Evolutionary conservation across 2,329 filamentous ascomycete species (phyloP).

Genomic region (Coniochaeta sp.): DNA sequence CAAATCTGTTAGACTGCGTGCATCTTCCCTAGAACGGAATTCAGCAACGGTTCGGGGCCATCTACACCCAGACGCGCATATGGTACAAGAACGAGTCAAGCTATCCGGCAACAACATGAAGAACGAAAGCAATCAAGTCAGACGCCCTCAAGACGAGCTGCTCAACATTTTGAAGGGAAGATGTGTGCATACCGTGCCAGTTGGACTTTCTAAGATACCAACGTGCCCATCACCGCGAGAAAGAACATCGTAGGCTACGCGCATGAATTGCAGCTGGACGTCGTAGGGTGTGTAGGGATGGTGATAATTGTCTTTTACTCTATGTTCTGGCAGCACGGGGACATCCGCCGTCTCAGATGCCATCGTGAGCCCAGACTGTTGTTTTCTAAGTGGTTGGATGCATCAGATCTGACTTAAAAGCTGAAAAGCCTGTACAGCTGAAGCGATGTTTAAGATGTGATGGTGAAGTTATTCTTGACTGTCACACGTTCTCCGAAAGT

Average conservation of each 20-base stretch:
- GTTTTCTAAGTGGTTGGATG: not conserved
- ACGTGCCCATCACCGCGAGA: conserved; percentile 64
- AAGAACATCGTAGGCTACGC: conserved; percentile 68
- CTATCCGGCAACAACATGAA: not conserved
- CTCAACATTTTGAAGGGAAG: not conserved
- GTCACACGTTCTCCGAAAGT: too few relatives aligned
- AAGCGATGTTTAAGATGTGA: not conserved
- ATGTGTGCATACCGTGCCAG: conserved; percentile 53
- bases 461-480: too few relatives aligned
- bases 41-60: not conserved
- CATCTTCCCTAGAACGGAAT: not conserved
- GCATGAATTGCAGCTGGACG: conserved; percentile 86
- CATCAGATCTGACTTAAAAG: not conserved
- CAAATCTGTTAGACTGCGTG: not conserved
- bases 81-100: not conserved
- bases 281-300: conserved; percentile 84
- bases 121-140: not conserved
- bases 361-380: not conserved
- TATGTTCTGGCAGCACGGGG: not conserved
- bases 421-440: not conserved
- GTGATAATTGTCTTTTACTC: conserved; percentile 53
- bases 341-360: not conserved
- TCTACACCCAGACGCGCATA: not conserved
- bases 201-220: conserved; percentile 90
- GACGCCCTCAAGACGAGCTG: not conserved